Evolutionary conservation across 495 filamentous ascomycete genomes (phyloP).

Genomic region (Hypoxylon perforatum): DNA sequence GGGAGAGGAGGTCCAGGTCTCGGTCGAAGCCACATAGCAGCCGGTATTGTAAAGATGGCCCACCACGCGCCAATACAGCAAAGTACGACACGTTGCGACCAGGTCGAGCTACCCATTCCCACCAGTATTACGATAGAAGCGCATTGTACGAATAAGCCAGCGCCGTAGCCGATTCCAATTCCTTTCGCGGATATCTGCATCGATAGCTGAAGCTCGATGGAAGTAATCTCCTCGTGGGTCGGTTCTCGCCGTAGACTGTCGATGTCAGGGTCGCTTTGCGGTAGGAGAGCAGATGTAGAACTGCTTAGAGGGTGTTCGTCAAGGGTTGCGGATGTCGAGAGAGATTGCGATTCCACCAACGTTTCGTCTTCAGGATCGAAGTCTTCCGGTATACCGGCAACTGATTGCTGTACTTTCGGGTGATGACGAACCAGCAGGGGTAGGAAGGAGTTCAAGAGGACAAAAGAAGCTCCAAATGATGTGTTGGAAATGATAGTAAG

Average conservation of each 20-base stretch:
- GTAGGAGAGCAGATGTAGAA: slow-evolving; percentile 59
- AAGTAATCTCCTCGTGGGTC: slow-evolving; percentile 60
- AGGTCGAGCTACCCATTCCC: slow-evolving; percentile 75
- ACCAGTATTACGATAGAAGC: slow-evolving; percentile 79
- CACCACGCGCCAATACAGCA: slow-evolving; percentile 95
- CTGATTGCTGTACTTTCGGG: slow-evolving; percentile 60
- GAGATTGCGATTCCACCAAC: slow-evolving; percentile 27
- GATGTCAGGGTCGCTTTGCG: slow-evolving; percentile 38
- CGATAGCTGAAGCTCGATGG: slow-evolving; percentile 77
- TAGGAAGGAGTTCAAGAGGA: slow-evolving; percentile 85
- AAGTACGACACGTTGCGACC: slow-evolving; percentile 82
- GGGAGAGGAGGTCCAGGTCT: slow-evolving; percentile 86
- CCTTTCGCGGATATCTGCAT: slow-evolving; percentile 89
- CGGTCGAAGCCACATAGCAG: slow-evolving; percentile 88
- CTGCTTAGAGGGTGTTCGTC: slow-evolving; percentile 45
- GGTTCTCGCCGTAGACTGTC: slow-evolving; percentile 48
- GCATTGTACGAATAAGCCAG: slow-evolving; percentile 81
- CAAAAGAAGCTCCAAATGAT: slow-evolving; percentile 87
- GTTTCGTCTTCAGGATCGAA: slow-evolving; percentile 39
- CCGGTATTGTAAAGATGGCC: slow-evolving; percentile 90
- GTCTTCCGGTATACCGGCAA: slow-evolving; percentile 46
- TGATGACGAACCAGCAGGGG: slow-evolving; percentile 84
- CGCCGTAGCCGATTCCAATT: slow-evolving; percentile 90
- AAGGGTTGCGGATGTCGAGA: slow-evolving; percentile 41
- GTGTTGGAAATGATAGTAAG: slow-evolving; percentile 91